phyloP scores from a whole-genome alignment of 2,329 filamentous ascomycete species.

The Dryadomyces quercus-mongolicae region DNA sequence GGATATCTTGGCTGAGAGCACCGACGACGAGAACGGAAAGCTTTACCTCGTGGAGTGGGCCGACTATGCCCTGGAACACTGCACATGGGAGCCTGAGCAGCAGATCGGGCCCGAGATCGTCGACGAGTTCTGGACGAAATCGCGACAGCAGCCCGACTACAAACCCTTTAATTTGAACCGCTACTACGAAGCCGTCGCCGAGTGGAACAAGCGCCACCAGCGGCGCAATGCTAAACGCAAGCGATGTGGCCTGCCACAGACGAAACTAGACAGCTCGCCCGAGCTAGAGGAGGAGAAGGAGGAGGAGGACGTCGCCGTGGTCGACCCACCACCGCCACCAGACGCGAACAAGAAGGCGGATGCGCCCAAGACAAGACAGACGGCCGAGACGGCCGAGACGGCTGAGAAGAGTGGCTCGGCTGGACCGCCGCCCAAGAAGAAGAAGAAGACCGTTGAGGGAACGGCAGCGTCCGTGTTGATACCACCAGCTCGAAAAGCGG shows the following conservation, averaged over 20 bases:
- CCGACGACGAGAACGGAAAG: conserved; percentile 17
- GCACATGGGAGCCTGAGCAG: conserved; percentile 42
- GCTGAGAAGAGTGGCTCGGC: too few species aligned
- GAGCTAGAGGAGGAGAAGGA: not conserved
- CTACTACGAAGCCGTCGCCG: conserved; percentile 20
- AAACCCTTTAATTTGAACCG: conserved; percentile 24
- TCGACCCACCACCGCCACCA: not conserved
- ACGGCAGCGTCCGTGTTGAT: too few species aligned
- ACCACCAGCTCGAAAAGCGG: too few species aligned
- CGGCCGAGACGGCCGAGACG: conserved; percentile 3
- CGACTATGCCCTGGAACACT: conserved; percentile 41
- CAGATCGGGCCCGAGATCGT: conserved; percentile 28
- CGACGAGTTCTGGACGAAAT: conserved; percentile 27
- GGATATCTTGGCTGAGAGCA: conserved; percentile 35
- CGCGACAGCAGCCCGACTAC: conserved; percentile 21
- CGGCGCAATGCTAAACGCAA: conserved; percentile 31
- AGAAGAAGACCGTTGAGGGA: not conserved
- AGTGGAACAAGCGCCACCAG: conserved; percentile 25
- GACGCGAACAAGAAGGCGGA: conserved; percentile 13
- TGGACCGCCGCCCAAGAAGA: not conserved
- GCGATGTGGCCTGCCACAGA: conserved; percentile 22
- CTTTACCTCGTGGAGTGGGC: conserved; percentile 55
- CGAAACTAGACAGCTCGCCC: conserved; percentile 11
- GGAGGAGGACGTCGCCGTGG: not conserved
- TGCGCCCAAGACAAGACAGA: conserved; percentile 12